Base-by-base conservation (phyloP, 1,284 basidiomycete genomes). In the Stereum hirsutum region DNA sequence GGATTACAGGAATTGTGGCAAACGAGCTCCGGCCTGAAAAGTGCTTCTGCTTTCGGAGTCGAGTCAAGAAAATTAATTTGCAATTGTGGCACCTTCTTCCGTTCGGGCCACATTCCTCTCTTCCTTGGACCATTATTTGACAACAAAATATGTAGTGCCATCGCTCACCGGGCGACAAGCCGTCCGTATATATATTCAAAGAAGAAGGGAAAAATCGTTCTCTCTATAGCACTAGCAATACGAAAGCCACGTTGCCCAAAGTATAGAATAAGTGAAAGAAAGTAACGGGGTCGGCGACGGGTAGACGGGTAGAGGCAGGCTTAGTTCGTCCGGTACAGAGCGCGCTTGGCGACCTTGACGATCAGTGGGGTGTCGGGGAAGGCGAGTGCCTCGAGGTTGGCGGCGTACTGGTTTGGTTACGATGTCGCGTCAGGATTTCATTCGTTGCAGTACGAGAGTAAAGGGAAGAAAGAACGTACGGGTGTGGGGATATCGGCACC, bases 401-500 rank as follows among this genome's bases (percentile, higher is more conserved):
- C 74, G 46, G 94, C 90, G 60, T 96, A 97, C 88, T 94, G 50
- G 11, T 17, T 28, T 17, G n/a, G n/a, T n/a, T n/a, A n/a, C n/a
- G n/a, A n/a, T n/a, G n/a, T n/a, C n/a, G n/a, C n/a, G n/a, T n/a
- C n/a, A n/a, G n/a, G n/a, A n/a, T n/a, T n/a, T n/a, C n/a, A n/a
- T n/a, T n/a, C n/a, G n/a, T n/a, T n/a, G n/a, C n/a, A n/a, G n/a
- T n/a, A n/a, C n/a, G n/a, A n/a, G n/a, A n/a, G 44, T 20, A 12
- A 31, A 4, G 6, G 19, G 3, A 12, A 31, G 14, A 42, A 4
- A 39, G 28, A 21, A 78, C 90, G 58, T 56, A 94, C 90, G 45
- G 93, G 94, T 58, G 94, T 96, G 39, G 93, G 94, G 38, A 99
- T 82, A 60, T 98, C 89, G 52, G 96, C 94, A 59, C 96, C 96